Evolutionary conservation across 78 protist species (phyloP).

Genomic region (Dictyostelium firmibasis): DNA sequence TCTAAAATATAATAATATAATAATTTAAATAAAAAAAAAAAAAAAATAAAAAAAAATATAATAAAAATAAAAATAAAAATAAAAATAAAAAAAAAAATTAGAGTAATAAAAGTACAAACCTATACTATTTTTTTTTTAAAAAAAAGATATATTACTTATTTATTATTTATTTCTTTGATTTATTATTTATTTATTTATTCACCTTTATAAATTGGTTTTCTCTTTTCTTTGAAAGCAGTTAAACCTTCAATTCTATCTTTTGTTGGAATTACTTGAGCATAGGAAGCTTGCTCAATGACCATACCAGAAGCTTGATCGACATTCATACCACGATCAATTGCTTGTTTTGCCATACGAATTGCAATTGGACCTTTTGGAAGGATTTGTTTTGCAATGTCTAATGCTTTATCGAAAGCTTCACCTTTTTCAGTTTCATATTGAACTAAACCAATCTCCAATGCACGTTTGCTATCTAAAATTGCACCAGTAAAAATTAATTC

Average conservation of each 20-base stretch:
- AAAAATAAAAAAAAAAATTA: too few species aligned
- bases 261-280: slow-evolving; percentile 92
- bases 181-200: slow-evolving; percentile 51
- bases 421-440: slow-evolving; percentile 60
- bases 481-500: slow-evolving; percentile 90
- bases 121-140: too few species aligned
- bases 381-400: slow-evolving; percentile 81
- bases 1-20: not conserved
- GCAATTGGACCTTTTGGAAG: slow-evolving; percentile 91
- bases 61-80: too few species aligned
- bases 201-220: slow-evolving; percentile 89
- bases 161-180: not conserved
- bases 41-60: not conserved
- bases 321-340: slow-evolving; percentile 88
- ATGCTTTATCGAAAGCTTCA: slow-evolving; percentile 48
- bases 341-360: slow-evolving; percentile 87
- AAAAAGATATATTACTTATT: too few species aligned
- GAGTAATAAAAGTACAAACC: not conserved
- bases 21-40: not conserved
- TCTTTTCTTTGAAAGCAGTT: slow-evolving; percentile 88
- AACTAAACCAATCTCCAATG: slow-evolving; percentile 74
- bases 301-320: slow-evolving; percentile 85
- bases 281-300: slow-evolving; percentile 88
- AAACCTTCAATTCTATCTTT: slow-evolving; percentile 92
- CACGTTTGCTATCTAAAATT: slow-evolving; percentile 13